phyloP scores from a whole-genome alignment of 768 basidiomycete genomes.

The Agaricus subrufescens region DNA sequence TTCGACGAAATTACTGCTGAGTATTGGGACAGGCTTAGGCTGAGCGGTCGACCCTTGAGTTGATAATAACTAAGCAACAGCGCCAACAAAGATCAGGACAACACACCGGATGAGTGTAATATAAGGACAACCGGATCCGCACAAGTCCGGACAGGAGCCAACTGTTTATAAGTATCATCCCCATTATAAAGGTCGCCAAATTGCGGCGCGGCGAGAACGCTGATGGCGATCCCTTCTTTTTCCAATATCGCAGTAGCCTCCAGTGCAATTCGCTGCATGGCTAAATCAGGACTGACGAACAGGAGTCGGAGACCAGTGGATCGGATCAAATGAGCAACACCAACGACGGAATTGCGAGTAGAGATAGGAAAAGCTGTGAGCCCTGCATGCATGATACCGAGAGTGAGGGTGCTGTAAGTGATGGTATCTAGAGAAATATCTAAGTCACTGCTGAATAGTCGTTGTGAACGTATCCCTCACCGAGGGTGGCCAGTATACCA shows the following conservation, averaged over 20 bases:
- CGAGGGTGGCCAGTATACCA: background rate
- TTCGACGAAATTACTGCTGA: constrained; percentile 11
- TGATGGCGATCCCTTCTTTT: background rate
- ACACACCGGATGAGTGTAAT: constrained; percentile 19
- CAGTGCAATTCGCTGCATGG: constrained; percentile 13
- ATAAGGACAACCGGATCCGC: constrained; percentile 5
- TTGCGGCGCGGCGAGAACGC: background rate
- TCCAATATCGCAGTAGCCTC: constrained; percentile 7
- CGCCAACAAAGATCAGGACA: background rate
- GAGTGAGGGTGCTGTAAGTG: constrained; percentile 25
- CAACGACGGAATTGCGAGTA: constrained; percentile 39
- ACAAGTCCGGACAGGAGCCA: background rate
- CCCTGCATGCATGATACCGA: constrained; percentile 37
- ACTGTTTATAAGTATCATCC: background rate
- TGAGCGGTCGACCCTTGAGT: constrained; percentile 19
- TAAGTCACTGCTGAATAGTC: no score
- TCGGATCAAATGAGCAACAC: constrained; percentile 38
- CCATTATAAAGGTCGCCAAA: constrained; percentile 4
- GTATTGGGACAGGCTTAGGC: constrained; percentile 16
- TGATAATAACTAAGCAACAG: background rate
- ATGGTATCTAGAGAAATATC: constrained; percentile 21
- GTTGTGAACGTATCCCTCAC: background rate
- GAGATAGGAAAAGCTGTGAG: constrained; percentile 31
- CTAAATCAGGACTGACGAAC: constrained; percentile 17
- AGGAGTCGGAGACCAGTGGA: constrained; percentile 16